phyloP scores from a whole-genome alignment of 177 flowering plant species.

The Vitis hybrid region DNA sequence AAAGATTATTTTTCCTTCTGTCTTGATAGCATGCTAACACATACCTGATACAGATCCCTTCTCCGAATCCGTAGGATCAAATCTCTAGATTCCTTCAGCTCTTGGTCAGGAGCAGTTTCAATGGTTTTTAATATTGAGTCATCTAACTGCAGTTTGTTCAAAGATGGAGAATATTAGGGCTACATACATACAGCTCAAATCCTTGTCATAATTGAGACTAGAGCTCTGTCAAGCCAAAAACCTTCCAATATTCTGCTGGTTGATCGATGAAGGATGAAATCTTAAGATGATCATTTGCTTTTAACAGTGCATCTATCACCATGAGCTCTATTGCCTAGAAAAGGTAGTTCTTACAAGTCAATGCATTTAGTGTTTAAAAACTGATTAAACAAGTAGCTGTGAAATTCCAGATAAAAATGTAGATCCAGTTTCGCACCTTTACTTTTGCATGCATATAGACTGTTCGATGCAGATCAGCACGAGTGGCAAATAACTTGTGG shows the following conservation, averaged over 20 bases:
- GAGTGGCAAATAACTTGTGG: constrained; percentile 69
- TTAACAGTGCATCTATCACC: constrained; percentile 71
- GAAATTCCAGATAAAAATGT: neutral
- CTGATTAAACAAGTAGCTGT: neutral
- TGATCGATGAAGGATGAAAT: constrained; percentile 45
- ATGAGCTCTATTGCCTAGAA: constrained; percentile 83
- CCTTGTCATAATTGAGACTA: neutral
- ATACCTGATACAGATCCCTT: constrained; percentile 81
- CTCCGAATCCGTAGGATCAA: constrained; percentile 67
- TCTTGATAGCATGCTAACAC: too few relatives aligned
- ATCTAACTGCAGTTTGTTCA: constrained; percentile 56
- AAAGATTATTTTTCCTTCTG: neutral
- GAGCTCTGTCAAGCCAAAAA: constrained; percentile 12
- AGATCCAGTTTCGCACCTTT: constrained; percentile 43
- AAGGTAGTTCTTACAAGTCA: neutral
- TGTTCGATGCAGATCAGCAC: constrained; percentile 79
- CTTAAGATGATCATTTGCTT: constrained; percentile 47
- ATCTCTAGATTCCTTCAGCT: constrained; percentile 67
- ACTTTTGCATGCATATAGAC: constrained; percentile 91
- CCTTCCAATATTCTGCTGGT: constrained; percentile 85
- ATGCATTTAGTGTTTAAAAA: neutral
- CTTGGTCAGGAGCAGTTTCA: constrained; percentile 48
- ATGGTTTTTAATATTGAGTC: constrained; percentile 71
- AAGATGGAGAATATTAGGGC: neutral
- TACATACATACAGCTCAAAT: neutral